Percentiles rank a stretch among this genome's conserved stretches.
phyloP scores from a whole-genome alignment of 306 rosid genomes.

The Luffa acutangula region DNA sequence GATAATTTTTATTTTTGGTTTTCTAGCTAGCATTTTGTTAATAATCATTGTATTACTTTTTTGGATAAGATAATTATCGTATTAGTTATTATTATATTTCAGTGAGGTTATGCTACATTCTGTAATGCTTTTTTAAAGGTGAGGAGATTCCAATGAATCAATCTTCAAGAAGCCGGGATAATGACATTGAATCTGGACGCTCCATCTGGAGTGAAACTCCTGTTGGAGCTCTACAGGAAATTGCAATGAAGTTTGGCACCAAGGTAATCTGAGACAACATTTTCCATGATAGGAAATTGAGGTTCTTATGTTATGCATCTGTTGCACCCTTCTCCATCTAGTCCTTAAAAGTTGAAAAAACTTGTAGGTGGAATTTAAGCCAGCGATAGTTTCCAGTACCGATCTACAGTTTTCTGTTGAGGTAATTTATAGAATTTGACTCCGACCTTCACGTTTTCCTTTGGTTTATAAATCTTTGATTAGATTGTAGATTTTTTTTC shows the following conservation, averaged over 20 bases:
- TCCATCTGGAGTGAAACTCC: constrained; percentile 45
- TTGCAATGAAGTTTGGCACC: constrained; percentile 88
- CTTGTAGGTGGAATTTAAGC: constrained; percentile 65
- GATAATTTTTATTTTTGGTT: not conserved
- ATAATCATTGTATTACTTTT: not conserved
- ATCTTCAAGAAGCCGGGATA: constrained; percentile 61
- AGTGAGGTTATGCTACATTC: not conserved
- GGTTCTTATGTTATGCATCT: not conserved
- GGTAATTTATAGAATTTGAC: constrained; percentile 27
- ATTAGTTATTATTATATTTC: not conserved
- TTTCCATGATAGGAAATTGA: not conserved
- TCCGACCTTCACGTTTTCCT: not conserved
- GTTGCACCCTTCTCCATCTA: not conserved
- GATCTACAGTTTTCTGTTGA: constrained; percentile 73
- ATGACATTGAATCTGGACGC: constrained; percentile 58
- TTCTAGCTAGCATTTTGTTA: not conserved
- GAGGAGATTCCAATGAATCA: constrained; percentile 60
- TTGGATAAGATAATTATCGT: not conserved
- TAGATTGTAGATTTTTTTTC: not conserved
- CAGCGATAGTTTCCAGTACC: constrained; percentile 52
- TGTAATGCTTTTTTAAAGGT: constrained; percentile 35
- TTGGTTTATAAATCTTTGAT: not conserved
- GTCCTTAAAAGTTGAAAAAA: constrained; percentile 8
- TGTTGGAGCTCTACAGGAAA: constrained; percentile 56
- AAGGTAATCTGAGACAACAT: constrained; percentile 39